Evolutionary conservation across 2,329 filamentous ascomycete genomes (phyloP).

Genomic region (Lasiodiplodia sp.): DNA sequence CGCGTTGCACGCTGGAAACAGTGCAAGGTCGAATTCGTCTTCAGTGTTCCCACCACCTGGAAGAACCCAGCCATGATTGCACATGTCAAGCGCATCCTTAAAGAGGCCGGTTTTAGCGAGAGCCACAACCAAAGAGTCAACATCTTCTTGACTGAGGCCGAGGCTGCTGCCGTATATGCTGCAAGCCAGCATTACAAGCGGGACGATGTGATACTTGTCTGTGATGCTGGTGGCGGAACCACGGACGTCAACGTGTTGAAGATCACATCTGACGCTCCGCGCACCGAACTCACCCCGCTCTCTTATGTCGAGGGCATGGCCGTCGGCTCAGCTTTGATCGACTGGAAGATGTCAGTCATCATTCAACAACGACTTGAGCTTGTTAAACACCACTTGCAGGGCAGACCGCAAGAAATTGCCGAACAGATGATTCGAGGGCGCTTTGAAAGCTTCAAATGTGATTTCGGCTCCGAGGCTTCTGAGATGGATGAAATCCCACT

Average conservation of each 20-base stretch:
- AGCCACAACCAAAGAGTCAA: constrained; percentile 40
- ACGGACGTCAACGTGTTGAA: constrained; percentile 26
- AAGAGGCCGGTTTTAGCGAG: constrained; percentile 54
- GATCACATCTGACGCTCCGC: background rate
- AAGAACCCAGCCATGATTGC: constrained; percentile 55
- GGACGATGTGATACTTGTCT: constrained; percentile 51
- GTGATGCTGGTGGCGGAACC: constrained; percentile 56
- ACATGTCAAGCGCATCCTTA: constrained; percentile 53
- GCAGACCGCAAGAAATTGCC: background rate
- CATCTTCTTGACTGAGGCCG: constrained; percentile 55
- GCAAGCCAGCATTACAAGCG: constrained; percentile 28
- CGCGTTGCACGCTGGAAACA: constrained; percentile 43
- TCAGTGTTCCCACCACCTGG: constrained; percentile 63
- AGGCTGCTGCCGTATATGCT: constrained; percentile 55
- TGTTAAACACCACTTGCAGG: background rate
- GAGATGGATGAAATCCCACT: background rate
- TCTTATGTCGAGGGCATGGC: constrained; percentile 20
- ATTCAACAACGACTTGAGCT: background rate
- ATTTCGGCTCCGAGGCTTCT: background rate
- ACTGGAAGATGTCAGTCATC: background rate
- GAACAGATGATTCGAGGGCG: background rate
- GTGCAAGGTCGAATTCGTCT: constrained; percentile 53
- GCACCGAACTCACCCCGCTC: background rate
- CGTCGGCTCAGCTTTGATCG: constrained; percentile 31
- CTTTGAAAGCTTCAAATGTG: constrained; percentile 10